Evolutionary conservation across 371 early-diverging fungal genomes (phyloP), one percentile per base, ranked within the genome.

Genomic region (Lichtheimia corymbifera): DNA sequence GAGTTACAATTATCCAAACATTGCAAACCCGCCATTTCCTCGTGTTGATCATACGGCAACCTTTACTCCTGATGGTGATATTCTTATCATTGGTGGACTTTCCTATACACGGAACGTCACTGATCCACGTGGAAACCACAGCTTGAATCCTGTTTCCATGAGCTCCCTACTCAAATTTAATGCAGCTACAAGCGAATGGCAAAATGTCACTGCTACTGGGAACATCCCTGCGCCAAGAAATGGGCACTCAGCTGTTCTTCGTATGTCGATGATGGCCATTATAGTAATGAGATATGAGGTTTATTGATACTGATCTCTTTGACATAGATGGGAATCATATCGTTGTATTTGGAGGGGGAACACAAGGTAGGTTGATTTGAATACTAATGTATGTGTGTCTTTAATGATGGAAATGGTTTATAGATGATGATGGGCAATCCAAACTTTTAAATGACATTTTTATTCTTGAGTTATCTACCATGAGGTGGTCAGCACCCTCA

Each of bases 171-270:
- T 77, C 9, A 43, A 68, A 13, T 77, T 71, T 57, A 71, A 77
- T 51, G 70, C 65, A 17, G 60, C 67, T 1, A 58, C 53, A 12
- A 66, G 50, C 28, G 59, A 65, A 49, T 77, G 78, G 78, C 50
- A 66, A 14, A 71, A 67, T 25, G 52, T 77, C 11, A 77, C 70
- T n/a, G 78, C 78, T 14, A 73, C 73, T 7, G 78, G 78, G 17
- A 77, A 77, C 47, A 71, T 77, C 20, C 78, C 78, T 45, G 78
- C 78, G 3, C 78, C 78, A 13, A 58, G 78, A 30, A 30, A 71
- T 50, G 78, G 75, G 12, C 78, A 77, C 55, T 74, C 78, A 27
- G 72, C 78, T 35, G 70, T 72, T 5, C 56, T 74, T 18, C 65
- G 74, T 77, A 73, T 64, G 55, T 35, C 9, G 2, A 35, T 35